These are phyloP conservation scores for Schizosaccharomyces octosporus DNA, from an alignment of 805 yeast species.

Conservation along the genomic window DNA sequence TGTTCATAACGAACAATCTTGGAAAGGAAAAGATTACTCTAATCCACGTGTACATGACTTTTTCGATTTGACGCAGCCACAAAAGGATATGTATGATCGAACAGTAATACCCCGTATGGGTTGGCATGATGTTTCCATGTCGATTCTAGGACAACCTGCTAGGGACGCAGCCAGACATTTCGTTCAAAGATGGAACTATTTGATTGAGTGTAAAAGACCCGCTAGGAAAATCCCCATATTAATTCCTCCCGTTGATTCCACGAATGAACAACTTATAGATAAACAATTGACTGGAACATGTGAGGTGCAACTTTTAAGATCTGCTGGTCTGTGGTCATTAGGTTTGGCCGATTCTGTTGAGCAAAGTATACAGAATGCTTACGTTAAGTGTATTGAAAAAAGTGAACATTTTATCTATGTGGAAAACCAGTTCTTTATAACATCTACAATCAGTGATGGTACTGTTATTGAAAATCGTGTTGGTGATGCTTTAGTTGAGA, in stretches of 20 bases:
- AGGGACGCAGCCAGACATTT: conserved; percentile 82
- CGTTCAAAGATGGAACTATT: conserved; percentile 91
- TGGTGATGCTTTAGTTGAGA: conserved; percentile 92
- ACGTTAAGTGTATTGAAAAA: conserved; percentile 67
- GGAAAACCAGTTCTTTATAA: conserved; percentile 84
- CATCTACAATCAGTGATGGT: conserved; percentile 71
- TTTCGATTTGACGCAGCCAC: conserved; percentile 55
- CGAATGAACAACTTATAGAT: conserved; percentile 39
- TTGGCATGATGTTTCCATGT: conserved; percentile 98
- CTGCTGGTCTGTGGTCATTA: conserved; percentile 80
- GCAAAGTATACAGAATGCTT: conserved; percentile 69
- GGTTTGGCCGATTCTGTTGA: conserved; percentile 51
- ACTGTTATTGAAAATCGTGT: conserved; percentile 63
- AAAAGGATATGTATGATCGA: conserved; percentile 78
- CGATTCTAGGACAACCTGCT: conserved; percentile 81
- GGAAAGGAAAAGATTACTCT: conserved; percentile 94
- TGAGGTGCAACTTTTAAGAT: conserved; percentile 71
- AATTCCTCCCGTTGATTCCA: conserved; percentile 76
- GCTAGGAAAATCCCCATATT: conserved; percentile 78
- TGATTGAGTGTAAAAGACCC: conserved; percentile 79
- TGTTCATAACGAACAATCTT: conserved; percentile 15
- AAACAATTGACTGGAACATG: conserved; percentile 39
- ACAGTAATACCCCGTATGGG: conserved; percentile 77
- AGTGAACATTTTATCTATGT: conserved; percentile 82
- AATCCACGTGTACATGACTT: conserved; percentile 87